Conservation (phyloP, 768 basidiomycete species). For the Vararia minispora region DNA sequence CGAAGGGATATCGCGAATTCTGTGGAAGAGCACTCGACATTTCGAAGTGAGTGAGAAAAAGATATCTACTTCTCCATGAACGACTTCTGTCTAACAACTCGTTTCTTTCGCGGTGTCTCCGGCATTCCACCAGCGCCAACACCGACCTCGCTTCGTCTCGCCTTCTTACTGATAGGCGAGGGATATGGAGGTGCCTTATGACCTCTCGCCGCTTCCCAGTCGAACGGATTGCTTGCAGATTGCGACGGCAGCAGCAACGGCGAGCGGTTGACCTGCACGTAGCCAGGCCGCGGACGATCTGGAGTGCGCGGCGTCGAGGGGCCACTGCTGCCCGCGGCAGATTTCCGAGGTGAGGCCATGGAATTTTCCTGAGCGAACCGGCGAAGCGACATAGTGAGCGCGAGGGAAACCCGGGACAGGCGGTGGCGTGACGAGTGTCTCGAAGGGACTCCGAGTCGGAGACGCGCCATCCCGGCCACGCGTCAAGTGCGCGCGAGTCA, state of each 20-base stretch:
- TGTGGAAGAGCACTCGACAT: constrained; percentile 19
- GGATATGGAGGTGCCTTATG: constrained; percentile 62
- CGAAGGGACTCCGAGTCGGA: no score
- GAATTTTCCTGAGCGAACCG: constrained; percentile 40
- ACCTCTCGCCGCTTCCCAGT: constrained; percentile 78
- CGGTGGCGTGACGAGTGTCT: no score
- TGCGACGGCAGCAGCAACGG: constrained; percentile 61
- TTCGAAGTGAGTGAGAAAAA: background rate
- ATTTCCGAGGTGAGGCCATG: constrained; percentile 28
- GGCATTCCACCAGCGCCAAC: constrained; percentile 16
- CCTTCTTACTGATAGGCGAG: constrained; percentile 41
- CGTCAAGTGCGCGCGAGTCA: no score
- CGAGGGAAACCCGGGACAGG: no score
- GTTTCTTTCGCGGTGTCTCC: constrained; percentile 36
- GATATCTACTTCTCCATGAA: constrained; percentile 45
- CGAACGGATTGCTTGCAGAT: constrained; percentile 69
- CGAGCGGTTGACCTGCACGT: constrained; percentile 41
- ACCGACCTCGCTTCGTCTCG: constrained; percentile 27
- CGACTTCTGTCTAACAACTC: constrained; percentile 52
- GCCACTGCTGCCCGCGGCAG: constrained; percentile 12
- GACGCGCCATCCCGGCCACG: no score
- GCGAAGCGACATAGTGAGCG: constrained; percentile 43
- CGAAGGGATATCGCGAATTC: constrained; percentile 58
- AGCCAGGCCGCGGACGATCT: constrained; percentile 33
- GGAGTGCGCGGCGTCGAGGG: constrained; percentile 21